Evolutionary conservation across 116 monocot species (phyloP), one percentile per base, ranked within the genome.

Genomic region (Zostera marina): DNA sequence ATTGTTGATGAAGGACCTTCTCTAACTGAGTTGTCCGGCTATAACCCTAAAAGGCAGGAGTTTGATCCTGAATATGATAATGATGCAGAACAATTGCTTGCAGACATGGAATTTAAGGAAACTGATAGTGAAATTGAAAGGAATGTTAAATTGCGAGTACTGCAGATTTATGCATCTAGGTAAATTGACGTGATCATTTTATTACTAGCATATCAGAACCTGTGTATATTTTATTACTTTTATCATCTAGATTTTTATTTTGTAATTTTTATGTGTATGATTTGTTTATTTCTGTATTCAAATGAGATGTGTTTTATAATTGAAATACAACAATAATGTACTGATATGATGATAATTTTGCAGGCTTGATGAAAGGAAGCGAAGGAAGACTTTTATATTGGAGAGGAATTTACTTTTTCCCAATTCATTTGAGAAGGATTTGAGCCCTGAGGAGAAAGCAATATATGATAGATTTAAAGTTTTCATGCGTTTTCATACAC

Each of bases 91-190:
- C 74, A 84, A 32, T 69, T 79, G 60, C 69, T 91, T 26, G 91
- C 99, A 59, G 99, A 99, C 59, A 99, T 99, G 99, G 99, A 99
- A 26, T 99, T 99, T 61, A 99, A 91, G 69, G 91, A 99, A 67
- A 86, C 62, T 42, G 99, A 99, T 58, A 55, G 87, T 8, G 99
- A 99, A 62, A 69, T 77, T 52, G 99, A 99, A 25, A 68, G 87
- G 22, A 84, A 85, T 61, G 51, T 99, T 56, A 99, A 99, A 66
- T 62, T 99, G 11, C 69, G 99, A 1, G 77, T 99, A 1, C 64
- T 99, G 3, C 83, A 52, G 22, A 84, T 87, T 58, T 91, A 99
- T 60, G 66, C 76, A 20, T 85, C 85, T 52, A 85, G 98, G 89
- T 84, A 10, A 43, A 25, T 55, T 55, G n/a, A 41, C 17, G 54